Evolutionary conservation across 768 basidiomycete genomes (phyloP).

Genomic region (Asterophora lycoperdoides): DNA sequence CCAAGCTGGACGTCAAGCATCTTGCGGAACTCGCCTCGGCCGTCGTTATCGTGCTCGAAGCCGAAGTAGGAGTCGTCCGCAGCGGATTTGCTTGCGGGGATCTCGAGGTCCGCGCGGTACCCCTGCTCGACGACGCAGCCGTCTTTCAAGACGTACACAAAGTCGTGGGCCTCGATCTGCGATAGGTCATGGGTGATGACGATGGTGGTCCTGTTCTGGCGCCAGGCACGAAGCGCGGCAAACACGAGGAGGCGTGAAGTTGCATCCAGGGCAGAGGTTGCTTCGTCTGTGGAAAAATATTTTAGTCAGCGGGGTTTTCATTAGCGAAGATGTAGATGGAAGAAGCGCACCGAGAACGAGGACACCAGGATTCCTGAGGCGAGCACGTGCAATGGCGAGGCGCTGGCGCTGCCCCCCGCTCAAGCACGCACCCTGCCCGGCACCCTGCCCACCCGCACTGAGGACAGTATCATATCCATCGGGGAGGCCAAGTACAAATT

Average conservation of each 20-base stretch:
- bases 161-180: constrained; percentile 71
- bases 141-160: constrained; percentile 87
- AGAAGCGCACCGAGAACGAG: constrained; percentile 77
- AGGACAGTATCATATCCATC: constrained; percentile 84
- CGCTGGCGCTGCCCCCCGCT: constrained; percentile 94
- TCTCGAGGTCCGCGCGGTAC: constrained; percentile 75
- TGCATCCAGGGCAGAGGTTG: constrained; percentile 80
- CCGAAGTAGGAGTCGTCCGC: no score
- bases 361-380: constrained; percentile 80
- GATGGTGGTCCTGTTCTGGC: constrained; percentile 78
- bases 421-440: constrained; percentile 48
- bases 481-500: constrained; percentile 81
- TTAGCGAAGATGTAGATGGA: constrained; percentile 18
- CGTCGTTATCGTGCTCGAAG: constrained; percentile 5
- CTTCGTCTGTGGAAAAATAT: constrained; percentile 58
- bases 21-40: constrained; percentile 61
- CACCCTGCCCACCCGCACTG: constrained; percentile 47
- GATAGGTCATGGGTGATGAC: constrained; percentile 95
- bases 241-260: constrained; percentile 85
- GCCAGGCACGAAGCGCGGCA: constrained; percentile 62
- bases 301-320: constrained; percentile 21
- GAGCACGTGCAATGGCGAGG: constrained; percentile 83
- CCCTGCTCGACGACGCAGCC: constrained; percentile 86
- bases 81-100: constrained; percentile 9
- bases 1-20: constrained; percentile 60